Percentiles rank a stretch among this genome's conserved stretches.
These are phyloP conservation scores for Candida multigemmis DNA, from an alignment of 805 yeast genomes.

Conservation along the genomic window DNA sequence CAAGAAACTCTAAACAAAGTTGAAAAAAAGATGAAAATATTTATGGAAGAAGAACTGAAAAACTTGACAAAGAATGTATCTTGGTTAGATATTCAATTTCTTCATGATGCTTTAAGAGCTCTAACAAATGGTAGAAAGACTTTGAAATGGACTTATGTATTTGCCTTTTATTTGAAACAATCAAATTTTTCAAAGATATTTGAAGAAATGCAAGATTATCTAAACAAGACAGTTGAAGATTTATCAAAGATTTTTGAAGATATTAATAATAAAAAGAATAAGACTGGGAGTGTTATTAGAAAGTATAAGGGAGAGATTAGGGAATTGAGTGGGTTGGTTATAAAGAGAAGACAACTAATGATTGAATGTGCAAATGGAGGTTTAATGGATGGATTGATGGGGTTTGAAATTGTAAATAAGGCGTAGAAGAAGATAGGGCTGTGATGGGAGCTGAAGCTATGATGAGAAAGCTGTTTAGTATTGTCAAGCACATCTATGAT, in stretches of 20 bases:
- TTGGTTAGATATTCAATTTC: conserved; percentile 84
- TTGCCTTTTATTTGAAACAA: conserved; percentile 56
- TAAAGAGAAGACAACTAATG: conserved; percentile 28
- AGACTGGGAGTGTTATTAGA: conserved; percentile 19
- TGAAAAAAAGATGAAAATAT: conserved; percentile 49
- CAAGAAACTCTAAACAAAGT: conserved; percentile 51
- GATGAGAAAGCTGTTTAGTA: too few relatives aligned
- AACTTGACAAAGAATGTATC: conserved; percentile 30
- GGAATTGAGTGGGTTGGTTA: conserved; percentile 34
- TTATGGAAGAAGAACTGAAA: conserved; percentile 41
- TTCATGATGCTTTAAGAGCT: conserved; percentile 61
- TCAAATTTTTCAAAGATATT: conserved; percentile 51
- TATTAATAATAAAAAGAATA: conserved; percentile 18
- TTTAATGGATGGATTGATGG: conserved; percentile 22
- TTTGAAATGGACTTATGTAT: conserved; percentile 85
- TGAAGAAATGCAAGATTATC: conserved; percentile 60
- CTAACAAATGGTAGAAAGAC: conserved; percentile 64
- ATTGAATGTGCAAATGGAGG: conserved; percentile 37
- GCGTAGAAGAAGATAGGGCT: conserved; percentile 1
- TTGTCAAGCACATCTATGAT: too few relatives aligned
- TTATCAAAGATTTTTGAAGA: conserved; percentile 52
- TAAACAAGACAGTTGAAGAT: conserved; percentile 61
- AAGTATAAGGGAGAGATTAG: conserved; percentile 29
- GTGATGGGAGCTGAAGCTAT: neutral
- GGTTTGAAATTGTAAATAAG: conserved; percentile 7